Conservation (phyloP, 495 filamentous ascomycete genomes). For the Tuber borchii region DNA sequence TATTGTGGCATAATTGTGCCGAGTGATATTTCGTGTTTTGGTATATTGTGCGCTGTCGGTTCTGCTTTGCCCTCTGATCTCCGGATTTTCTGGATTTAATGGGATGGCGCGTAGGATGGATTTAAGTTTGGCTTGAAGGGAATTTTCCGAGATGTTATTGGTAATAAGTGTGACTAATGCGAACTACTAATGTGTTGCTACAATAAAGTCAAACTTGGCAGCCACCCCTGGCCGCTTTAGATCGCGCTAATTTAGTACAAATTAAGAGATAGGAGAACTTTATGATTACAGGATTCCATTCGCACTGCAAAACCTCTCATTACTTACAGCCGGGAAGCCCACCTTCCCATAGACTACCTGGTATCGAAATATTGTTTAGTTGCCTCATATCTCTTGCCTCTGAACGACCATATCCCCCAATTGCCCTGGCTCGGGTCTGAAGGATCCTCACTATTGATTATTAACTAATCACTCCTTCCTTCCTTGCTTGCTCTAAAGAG, state of each 20-base stretch:
- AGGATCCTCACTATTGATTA: slow-evolving; percentile 56
- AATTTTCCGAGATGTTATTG: not conserved
- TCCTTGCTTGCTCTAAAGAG: not conserved
- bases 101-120: not conserved
- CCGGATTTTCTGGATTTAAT: not conserved
- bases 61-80: not conserved
- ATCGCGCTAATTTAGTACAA: not conserved
- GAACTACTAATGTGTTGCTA: not conserved
- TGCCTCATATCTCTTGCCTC: slow-evolving; percentile 78
- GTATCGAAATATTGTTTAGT: not conserved
- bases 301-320: not conserved
- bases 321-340: not conserved
- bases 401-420: slow-evolving; percentile 93
- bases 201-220: not conserved
- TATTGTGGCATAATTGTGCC: too few relatives aligned
- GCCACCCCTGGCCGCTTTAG: not conserved
- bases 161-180: not conserved
- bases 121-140: not conserved
- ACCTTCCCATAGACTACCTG: not conserved
- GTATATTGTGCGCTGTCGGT: not conserved
- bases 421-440: slow-evolving; percentile 92
- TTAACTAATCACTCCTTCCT: not conserved
- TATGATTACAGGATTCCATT: not conserved
- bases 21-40: not conserved
- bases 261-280: not conserved